These are phyloP conservation scores for Aspergillus bridgeri DNA, from an alignment of 495 filamentous ascomycete species.

Conservation along the genomic window DNA sequence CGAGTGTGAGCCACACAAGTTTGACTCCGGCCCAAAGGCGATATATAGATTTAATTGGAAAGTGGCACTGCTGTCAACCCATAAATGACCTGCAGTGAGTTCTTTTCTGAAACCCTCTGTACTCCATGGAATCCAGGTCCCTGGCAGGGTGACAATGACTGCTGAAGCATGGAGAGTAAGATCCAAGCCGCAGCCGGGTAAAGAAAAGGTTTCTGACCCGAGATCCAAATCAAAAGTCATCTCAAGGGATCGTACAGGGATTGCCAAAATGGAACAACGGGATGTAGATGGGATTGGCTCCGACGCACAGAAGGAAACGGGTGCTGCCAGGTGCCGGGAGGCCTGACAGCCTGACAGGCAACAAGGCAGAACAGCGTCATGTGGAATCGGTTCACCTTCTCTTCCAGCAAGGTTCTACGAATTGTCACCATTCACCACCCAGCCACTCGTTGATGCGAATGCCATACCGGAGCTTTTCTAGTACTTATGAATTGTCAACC, in stretches of 20 bases:
- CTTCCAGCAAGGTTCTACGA: too few relatives aligned
- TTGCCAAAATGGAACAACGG: background rate
- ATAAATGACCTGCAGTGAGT: constrained; percentile 15
- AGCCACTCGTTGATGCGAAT: too few relatives aligned
- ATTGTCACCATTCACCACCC: too few relatives aligned
- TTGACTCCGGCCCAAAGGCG: background rate
- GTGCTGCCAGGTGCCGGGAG: background rate
- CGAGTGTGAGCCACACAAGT: background rate
- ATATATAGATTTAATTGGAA: constrained; percentile 24
- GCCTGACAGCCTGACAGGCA: background rate
- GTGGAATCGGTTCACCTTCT: background rate
- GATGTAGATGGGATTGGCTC: background rate
- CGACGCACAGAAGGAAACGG: background rate
- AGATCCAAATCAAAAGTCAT: constrained; percentile 16
- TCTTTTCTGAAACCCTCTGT: constrained; percentile 2
- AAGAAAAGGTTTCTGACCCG: constrained; percentile 8
- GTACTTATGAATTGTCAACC: too few relatives aligned
- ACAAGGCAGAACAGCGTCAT: background rate
- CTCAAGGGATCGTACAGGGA: background rate
- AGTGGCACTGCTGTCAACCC: constrained; percentile 32
- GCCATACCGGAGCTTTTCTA: too few relatives aligned
- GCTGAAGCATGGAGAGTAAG: constrained; percentile 14
- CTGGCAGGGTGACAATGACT: constrained; percentile 3
- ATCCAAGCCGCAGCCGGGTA: constrained; percentile 6
- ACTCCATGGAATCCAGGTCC: background rate